These are phyloP conservation scores for Xylaria sp. DNA, from an alignment of 2,329 filamentous ascomycete genomes.

Conservation along the genomic window DNA sequence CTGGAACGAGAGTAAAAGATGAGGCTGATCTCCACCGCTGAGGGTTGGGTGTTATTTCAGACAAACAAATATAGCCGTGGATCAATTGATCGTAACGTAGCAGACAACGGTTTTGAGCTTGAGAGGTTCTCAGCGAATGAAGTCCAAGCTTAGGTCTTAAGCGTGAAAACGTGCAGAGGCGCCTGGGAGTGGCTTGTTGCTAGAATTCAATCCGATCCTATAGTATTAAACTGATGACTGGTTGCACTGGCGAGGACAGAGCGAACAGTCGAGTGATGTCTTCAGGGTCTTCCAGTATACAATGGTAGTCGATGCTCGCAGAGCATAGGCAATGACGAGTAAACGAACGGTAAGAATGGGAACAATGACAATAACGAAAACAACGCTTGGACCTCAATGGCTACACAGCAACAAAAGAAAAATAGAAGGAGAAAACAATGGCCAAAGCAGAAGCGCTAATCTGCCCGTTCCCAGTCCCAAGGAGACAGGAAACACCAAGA, in stretches of 20 bases:
- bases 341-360: slow-evolving; percentile 32
- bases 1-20: slow-evolving; percentile 5
- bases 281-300: slow-evolving; percentile 1
- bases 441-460: slow-evolving; percentile 25
- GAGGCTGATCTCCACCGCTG: slow-evolving; percentile 3
- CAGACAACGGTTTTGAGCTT: slow-evolving; percentile 38
- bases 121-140: slow-evolving; percentile 41
- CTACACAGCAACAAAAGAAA: neutral
- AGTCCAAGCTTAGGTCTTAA: slow-evolving; percentile 29
- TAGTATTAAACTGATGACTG: slow-evolving; percentile 6
- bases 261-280: neutral
- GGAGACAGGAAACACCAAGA: slow-evolving; percentile 23
- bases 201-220: neutral
- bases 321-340: slow-evolving; percentile 32
- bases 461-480: slow-evolving; percentile 4
- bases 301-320: slow-evolving; percentile 37
- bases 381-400: neutral
- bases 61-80: slow-evolving; percentile 10
- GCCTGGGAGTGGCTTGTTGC: neutral
- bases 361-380: neutral
- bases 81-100: slow-evolving; percentile 28
- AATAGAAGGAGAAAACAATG: slow-evolving; percentile 10
- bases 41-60: neutral
- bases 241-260: slow-evolving; percentile 1
- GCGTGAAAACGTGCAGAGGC: slow-evolving; percentile 38